Evolutionary conservation across 345 rosid species (phyloP), one percentile per base, ranked within the genome.

Genomic region (Theobroma cacao): DNA sequence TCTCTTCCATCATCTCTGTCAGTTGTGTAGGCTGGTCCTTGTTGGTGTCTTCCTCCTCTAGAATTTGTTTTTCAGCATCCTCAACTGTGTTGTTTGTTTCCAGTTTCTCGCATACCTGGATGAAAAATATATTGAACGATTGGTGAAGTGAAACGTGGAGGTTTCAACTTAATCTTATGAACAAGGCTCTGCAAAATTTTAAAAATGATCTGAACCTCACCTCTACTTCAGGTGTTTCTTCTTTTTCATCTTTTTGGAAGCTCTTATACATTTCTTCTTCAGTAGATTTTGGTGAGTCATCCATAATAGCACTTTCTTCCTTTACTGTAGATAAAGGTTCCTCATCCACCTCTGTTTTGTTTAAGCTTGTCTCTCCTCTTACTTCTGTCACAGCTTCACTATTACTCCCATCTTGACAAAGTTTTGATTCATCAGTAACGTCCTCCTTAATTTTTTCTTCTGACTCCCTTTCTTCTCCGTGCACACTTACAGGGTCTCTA

Each of bases 401-500:
- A 72, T 85, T 88, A 26, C n/a, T 45, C 55, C 43, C 20, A 5
- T 43, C 72, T 12, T 43, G 55, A 24, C 55, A 43, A 0, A 24
- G 56, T 50, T 68, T 45, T 15, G 56, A 28, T 26, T 28, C 73
- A 43, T 68, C 13, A 3, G 45, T 12, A 67, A 24, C 5, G 66
- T 3, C 30, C 20, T 24, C 72, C 66, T 62, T 17, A 67, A 41
- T 41, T 24, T 67, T 67, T 67, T 67, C 53, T 68, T 28, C 59
- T 43, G 56, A 20, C 28, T 28, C 40, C 47, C 34, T 28, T 2
- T 69, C 74, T 17, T 47, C 56, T 2, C 24, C 5, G 5, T 17
- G 38, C 40, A 28, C 24, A 3, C 0, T 28, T 26, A 47, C 30
- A 60, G 67, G 20, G 66, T 22, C 63, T n/a, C 78, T 43, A 33